Evolutionary conservation across 225 moss, liverwort and hornwort species (phyloP), one percentile per base, ranked within the genome.

Genomic region (Marchantia paleacea): DNA sequence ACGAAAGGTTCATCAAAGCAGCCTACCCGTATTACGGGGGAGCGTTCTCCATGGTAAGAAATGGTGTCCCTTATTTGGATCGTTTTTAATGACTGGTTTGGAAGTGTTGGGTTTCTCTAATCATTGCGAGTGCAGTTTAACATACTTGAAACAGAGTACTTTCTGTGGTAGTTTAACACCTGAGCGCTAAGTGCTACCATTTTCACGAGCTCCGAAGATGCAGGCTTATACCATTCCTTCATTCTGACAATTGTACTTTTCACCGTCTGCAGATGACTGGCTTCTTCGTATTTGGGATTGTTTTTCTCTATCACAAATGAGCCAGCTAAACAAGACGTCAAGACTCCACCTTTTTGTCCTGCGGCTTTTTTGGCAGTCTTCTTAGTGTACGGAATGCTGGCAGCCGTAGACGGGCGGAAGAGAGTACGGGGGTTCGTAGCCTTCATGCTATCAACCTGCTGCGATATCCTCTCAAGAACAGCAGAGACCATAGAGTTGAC

Each of bases 1-100:
- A 99, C 75, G 99, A 99, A 73, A 89, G 99, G 77, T 99, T 99
- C 79, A 95, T 99, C 85, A 85, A 85, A 19, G 89, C 99, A 78
- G 99, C 99, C 28, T 95, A 92, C 75, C 99, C 99, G 65, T 99
- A 99, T 78, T 99, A 99, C 58, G 99, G 95, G 47, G 91, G 93
- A 77, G 86, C 99, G 10, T 99, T 99, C 83, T 99, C 99, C n/a
- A 92, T 94, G 97, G 92, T 94, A 89, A 53, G 73, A 61, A 39
- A 0, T 54, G 25, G 12, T 28, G 7, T 26, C 5, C n/a, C 14
- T 48, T 63, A 22, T 16, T 15, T 20, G 7, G 48, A 11, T 31
- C 15, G 52, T 53, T 5, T 26, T 53, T 6, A 18, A 12, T 25
- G 4, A 26, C 11, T 7, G 53, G 73, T 6, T 20, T 73, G 13